These are phyloP conservation scores for Stachybotrys echinatus DNA, from an alignment of 2,329 filamentous ascomycete species.

Conservation along the genomic window DNA sequence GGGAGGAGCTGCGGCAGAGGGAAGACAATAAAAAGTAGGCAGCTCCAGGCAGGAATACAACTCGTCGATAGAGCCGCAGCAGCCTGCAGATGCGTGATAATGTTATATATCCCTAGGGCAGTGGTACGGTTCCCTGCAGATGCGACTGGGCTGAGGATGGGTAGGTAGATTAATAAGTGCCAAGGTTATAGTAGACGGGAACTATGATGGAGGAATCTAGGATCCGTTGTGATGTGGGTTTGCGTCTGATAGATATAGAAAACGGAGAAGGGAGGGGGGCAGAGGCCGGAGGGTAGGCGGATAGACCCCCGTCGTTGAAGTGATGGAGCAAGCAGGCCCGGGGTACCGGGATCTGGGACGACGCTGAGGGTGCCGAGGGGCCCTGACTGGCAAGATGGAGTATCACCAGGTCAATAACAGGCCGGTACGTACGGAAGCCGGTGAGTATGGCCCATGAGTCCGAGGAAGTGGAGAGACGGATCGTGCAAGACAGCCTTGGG, in stretches of 20 bases:
- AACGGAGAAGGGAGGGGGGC: neutral
- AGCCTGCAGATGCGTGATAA: neutral
- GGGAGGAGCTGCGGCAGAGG: neutral
- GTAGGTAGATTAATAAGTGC: too few relatives aligned
- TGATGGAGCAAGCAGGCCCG: neutral
- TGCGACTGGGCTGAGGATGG: neutral
- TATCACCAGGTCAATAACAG: neutral
- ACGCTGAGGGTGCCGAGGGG: neutral
- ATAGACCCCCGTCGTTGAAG: neutral
- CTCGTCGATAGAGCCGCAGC: too few relatives aligned
- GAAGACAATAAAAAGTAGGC: neutral
- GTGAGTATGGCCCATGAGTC: neutral
- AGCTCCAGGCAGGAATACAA: neutral
- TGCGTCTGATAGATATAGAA: neutral
- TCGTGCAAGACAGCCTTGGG: neutral
- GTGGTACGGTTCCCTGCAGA: neutral
- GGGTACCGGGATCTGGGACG: neutral
- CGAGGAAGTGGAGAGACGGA: neutral
- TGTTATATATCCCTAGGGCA: neutral
- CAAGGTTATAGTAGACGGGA: neutral
- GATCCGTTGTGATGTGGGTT: neutral
- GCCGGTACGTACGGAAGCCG: neutral
- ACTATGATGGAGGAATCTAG: neutral
- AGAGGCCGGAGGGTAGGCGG: neutral
- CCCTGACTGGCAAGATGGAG: neutral